phyloP scores from a whole-genome alignment of 176 grass and related monocot genomes.

The Zizania latifolia region DNA sequence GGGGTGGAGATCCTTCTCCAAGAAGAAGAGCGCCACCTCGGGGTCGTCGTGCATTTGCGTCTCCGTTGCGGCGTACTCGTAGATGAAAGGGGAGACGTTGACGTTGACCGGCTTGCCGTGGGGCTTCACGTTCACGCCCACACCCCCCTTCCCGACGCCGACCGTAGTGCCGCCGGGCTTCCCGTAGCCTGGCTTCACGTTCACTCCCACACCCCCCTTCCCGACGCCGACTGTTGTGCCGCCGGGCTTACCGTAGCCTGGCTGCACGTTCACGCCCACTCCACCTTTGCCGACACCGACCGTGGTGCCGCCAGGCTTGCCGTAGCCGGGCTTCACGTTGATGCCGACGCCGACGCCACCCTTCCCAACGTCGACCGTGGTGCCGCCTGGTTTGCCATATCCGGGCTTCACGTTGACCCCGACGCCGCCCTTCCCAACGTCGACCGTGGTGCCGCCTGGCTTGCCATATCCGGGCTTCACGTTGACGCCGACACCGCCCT shows the following conservation, averaged over 20 bases:
- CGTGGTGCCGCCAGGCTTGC: no score
- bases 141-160: constrained; percentile 31
- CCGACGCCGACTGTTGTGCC: constrained; percentile 38
- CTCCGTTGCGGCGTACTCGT: constrained; percentile 53
- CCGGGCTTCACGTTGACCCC: constrained; percentile 28
- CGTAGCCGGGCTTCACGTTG: no score
- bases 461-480: constrained; percentile 36
- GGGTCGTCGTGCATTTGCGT: constrained; percentile 66
- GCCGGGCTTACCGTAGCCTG: constrained; percentile 35
- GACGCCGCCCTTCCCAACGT: constrained; percentile 25
- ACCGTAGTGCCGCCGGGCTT: constrained; percentile 50
- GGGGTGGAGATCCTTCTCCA: constrained; percentile 52
- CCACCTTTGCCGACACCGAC: no score
- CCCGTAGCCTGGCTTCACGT: constrained; percentile 31
- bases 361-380: neutral
- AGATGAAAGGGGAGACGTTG: neutral
- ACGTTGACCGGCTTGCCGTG: constrained; percentile 16
- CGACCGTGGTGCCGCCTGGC: constrained; percentile 25
- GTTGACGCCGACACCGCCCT: constrained; percentile 40
- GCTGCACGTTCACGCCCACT: constrained; percentile 38
- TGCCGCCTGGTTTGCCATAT: constrained; percentile 37
- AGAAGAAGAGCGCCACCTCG: constrained; percentile 61
- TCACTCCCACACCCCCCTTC: constrained; percentile 39
- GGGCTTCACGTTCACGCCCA: constrained; percentile 40
- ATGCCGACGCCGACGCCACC: constrained; percentile 36